Evolutionary conservation across 768 basidiomycete species (phyloP).

Genomic region (Crassisporium funariophilum): DNA sequence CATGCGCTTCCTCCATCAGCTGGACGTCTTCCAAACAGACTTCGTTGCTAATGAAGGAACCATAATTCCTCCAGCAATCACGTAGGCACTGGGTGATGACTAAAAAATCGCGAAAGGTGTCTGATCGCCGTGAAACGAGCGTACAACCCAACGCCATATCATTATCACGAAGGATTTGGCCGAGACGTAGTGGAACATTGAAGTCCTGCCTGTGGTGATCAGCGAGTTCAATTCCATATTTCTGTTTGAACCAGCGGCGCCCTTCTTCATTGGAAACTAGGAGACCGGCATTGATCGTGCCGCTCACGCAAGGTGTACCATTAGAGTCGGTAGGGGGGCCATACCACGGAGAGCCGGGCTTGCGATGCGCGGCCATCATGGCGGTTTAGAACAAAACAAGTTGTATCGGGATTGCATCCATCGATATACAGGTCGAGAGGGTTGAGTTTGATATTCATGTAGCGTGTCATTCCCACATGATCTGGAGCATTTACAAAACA

Average conservation of each 20-base stretch:
- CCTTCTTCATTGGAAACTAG: conserved; percentile 21
- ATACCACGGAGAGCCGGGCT: no score
- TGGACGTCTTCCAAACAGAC: conserved; percentile 4
- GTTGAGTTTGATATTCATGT: no score
- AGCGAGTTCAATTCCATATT: conserved; percentile 14
- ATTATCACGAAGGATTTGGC: conserved; percentile 8
- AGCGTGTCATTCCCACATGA: no score
- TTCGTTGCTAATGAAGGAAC: conserved; percentile 6
- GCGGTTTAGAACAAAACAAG: no score
- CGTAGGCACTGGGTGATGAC: conserved; percentile 9
- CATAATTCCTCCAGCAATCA: conserved; percentile 4
- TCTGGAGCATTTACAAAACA: no score
- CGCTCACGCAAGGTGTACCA: no score
- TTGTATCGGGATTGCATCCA: no score
- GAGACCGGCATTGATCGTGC: conserved; percentile 16
- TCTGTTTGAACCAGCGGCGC: conserved; percentile 17
- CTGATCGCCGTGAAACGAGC: conserved; percentile 14
- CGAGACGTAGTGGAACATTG: conserved; percentile 13
- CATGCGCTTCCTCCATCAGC: conserved; percentile 6
- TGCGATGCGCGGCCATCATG: no score
- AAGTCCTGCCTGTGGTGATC: conserved; percentile 13
- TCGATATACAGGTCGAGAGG: no score
- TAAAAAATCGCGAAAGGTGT: conserved; percentile 9
- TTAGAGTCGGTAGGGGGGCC: no score
- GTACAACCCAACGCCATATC: conserved; percentile 12